Evolutionary conservation across 495 filamentous ascomycete genomes (phyloP).

Genomic region (Niebla homalea): DNA sequence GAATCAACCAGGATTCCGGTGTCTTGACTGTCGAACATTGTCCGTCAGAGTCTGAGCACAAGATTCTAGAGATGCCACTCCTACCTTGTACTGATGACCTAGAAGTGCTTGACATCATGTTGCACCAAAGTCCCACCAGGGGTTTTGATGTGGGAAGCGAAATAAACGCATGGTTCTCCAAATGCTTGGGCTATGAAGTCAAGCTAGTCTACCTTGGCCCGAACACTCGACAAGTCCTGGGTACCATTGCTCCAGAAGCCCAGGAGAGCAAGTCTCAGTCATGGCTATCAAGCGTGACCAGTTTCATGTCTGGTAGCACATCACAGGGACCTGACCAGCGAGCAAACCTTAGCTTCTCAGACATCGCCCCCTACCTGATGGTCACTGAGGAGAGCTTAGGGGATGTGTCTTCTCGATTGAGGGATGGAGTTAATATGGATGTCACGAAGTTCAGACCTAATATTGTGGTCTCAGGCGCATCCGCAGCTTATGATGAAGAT

Average conservation of each 20-base stretch:
- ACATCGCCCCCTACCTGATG: constrained; percentile 65
- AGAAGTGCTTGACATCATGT: constrained; percentile 37
- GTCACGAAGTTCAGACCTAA: constrained; percentile 79
- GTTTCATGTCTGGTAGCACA: constrained; percentile 19
- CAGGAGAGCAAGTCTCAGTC: constrained; percentile 2
- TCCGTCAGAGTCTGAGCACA: constrained; percentile 12
- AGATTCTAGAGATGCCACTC: constrained; percentile 44
- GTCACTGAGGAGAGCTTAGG: constrained; percentile 55
- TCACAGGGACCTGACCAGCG: constrained; percentile 11
- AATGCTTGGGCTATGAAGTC: constrained; percentile 52
- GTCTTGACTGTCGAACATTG: constrained; percentile 37
- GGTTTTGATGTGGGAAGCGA: constrained; percentile 53
- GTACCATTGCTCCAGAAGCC: constrained; percentile 30
- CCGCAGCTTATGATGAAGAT: constrained; percentile 64
- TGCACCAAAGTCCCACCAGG: constrained; percentile 50
- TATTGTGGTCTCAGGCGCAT: constrained; percentile 54
- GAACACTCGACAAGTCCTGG: constrained; percentile 49
- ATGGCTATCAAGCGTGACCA: constrained; percentile 36
- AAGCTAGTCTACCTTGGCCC: constrained; percentile 57
- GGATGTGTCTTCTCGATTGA: constrained; percentile 49
- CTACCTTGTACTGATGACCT: constrained; percentile 38
- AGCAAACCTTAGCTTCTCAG: constrained; percentile 58
- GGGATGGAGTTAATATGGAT: constrained; percentile 43
- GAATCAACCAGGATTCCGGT: constrained; percentile 28
- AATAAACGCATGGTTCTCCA: constrained; percentile 64